Base-by-base conservation (phyloP, 495 filamentous ascomycete species). In the Podospora pseudocomata region DNA sequence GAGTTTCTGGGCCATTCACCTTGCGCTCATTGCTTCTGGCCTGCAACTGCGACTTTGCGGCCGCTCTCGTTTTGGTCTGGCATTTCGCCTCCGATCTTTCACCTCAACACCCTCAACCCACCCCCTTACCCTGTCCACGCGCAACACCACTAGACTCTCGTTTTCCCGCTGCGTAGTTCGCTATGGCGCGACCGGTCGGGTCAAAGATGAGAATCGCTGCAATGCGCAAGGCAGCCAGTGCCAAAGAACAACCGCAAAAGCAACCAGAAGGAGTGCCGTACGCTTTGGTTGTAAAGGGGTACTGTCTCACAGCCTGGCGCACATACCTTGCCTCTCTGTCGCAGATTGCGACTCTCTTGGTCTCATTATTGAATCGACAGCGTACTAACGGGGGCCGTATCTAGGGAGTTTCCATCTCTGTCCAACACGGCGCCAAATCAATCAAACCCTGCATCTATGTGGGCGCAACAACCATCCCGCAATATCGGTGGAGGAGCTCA, bases 391-490 rank as follows among this genome's bases (percentile, higher is more conserved):
- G 32, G 15, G 32, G 2, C 4, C 27, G 68, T 20, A 5, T 27
- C 23, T 68, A 96, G 92, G 62, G 92, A 96, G 75, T 96, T 96
- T 70, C 92, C 92, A 55, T 91, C 90, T 0, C 78, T 96, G 72
- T 93, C 90, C 65, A 90, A 88, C 70, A 84, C 81, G 55, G 77
- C 88, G 28, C 86, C 90, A 57, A 83, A 89, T 26, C 79, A 73
- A 16, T 69, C 80, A 15, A 78, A 61, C 39, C 76, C 76, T 11
- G 75, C 79, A 15, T 81, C 82, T 0, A 78, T 93, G 72, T 95
- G 92, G 92, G 86, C 89, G 54, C 71, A 78, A 23, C 75, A 76
- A 65, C 77, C 78, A 20, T 76, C 80, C 13, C 79, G 83, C 60
- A 79, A 73, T 64, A 68, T 85, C 23, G 77, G 75, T 66, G 88